Conservation (phyloP, 2,329 filamentous ascomycete species). For the Aureobasidium mangrovei region DNA sequence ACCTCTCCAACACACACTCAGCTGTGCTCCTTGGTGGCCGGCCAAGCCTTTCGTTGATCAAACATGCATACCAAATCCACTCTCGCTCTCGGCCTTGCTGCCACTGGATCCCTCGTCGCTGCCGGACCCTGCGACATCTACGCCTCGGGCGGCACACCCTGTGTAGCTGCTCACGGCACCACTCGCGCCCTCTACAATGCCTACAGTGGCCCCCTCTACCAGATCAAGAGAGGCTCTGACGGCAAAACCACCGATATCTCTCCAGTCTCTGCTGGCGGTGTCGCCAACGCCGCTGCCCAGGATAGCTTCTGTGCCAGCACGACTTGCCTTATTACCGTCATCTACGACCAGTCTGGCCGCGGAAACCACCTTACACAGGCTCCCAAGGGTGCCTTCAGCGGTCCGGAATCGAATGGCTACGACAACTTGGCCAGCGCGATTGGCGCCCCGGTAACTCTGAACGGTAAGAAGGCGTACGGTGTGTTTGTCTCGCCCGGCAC, state of each 20-base stretch:
- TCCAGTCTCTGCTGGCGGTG: conserved; percentile 49
- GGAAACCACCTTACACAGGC: conserved; percentile 57
- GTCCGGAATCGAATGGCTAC: conserved; percentile 48
- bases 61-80: conserved; percentile 6
- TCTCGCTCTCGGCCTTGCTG: conserved; percentile 20
- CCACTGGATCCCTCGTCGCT: conserved; percentile 33
- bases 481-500: conserved; percentile 54
- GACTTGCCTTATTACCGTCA: conserved; percentile 23
- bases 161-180: conserved; percentile 56
- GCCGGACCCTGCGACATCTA: conserved; percentile 57
- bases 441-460: conserved; percentile 53
- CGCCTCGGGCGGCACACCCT: conserved; percentile 49
- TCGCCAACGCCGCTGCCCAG: conserved; percentile 53
- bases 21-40: not conserved
- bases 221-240: conserved; percentile 50
- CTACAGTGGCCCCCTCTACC: conserved; percentile 49
- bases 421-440: conserved; percentile 53
- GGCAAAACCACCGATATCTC: conserved; percentile 39
- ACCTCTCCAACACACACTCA: not conserved
- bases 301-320: conserved; percentile 23
- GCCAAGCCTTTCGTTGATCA: not conserved
- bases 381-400: conserved; percentile 46
- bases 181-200: conserved; percentile 52
- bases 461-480: conserved; percentile 49
- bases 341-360: conserved; percentile 55